Evolutionary conservation across 2,329 filamentous ascomycete genomes (phyloP), one percentile per base, ranked within the genome.

Genomic region (Thielaviopsis populi): DNA sequence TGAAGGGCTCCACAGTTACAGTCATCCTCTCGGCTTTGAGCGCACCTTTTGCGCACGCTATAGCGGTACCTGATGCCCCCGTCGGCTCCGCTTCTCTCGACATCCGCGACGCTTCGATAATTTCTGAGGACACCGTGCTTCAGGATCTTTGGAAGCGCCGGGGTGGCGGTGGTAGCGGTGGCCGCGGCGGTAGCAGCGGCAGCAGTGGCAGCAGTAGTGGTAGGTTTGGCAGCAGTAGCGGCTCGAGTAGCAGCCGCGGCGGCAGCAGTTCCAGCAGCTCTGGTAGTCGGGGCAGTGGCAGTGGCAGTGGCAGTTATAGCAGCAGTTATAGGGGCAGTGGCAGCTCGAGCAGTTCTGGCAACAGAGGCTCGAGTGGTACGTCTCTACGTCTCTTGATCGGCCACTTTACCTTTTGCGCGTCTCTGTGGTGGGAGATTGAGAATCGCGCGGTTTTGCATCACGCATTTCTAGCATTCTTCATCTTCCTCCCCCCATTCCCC

Each of bases 91-190:
- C 60, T 15, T 62, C 37, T 3, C 13, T 56, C 6, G 24, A 48
- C 37, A 22, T 58, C 24, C 58, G 40, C 37, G 58, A 60, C 27
- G 30, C 40, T 19, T 62, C 61, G 8, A 17, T 22, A 11, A 13
- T 11, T 1, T 6, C 30, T 17, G 33, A 54, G 19, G 33, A 53
- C 41, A 37, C n/a, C 30, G 8, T 53, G 2, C 24, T 22, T 62
- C 1, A 30, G 2, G 53, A 56, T 40, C 72, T 85, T 24, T 83
- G 77, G 75, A 84, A 83, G 75, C 78, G 83, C 67, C 81, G 81
- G 69, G 83, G 83, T 42, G 83, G 83, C 59, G 83, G 82, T 6
- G 80, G 80, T 8, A 74, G 79, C 11, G 79, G 80, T 59, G 75
- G 77, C 19, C 73, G 77, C 65, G 77, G 78, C 10, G 73, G 74